Evolutionary conservation across 345 rosid species (phyloP).

Genomic region (Noccaea bulbosa): DNA sequence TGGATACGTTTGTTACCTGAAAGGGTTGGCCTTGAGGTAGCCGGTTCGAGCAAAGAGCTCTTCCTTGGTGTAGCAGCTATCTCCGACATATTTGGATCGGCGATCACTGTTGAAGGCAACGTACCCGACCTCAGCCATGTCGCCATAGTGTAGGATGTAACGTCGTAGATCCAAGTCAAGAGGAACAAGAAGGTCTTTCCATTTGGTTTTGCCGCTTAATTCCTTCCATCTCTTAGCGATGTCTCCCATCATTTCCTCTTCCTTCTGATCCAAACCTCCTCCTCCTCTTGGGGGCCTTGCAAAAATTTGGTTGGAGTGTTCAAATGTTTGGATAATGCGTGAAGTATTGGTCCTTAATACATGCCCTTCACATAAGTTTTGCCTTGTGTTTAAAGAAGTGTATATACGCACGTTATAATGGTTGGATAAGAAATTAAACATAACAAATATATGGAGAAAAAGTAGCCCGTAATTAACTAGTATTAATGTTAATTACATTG

Average conservation of each 20-base stretch:
- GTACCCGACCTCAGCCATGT: constrained; percentile 46
- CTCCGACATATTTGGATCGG: constrained; percentile 40
- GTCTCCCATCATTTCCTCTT: constrained; percentile 23
- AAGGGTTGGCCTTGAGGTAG: constrained; percentile 46
- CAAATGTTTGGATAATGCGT: constrained; percentile 34
- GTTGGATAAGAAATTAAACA: neutral
- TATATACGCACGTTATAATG: constrained; percentile 24
- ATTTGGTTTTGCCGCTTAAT: constrained; percentile 47
- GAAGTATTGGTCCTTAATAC: constrained; percentile 38
- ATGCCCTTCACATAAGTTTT: constrained; percentile 41
- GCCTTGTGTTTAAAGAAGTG: constrained; percentile 36
- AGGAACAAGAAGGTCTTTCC: constrained; percentile 52
- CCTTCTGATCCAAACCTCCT: constrained; percentile 27
- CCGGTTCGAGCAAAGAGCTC: constrained; percentile 49
- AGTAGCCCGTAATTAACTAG: neutral
- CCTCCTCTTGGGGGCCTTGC: constrained; percentile 22
- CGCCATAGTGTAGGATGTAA: constrained; percentile 54
- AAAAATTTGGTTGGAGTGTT: constrained; percentile 11
- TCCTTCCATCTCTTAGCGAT: constrained; percentile 52
- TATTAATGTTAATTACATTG: constrained; percentile 24
- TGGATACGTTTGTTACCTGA: constrained; percentile 26
- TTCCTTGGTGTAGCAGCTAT: constrained; percentile 41
- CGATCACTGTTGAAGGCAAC: constrained; percentile 45
- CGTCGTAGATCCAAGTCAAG: constrained; percentile 54
- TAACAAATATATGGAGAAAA: constrained; percentile 6